Evolutionary conservation across 306 rosid species (phyloP).

Genomic region (Hippophae tibetana): DNA sequence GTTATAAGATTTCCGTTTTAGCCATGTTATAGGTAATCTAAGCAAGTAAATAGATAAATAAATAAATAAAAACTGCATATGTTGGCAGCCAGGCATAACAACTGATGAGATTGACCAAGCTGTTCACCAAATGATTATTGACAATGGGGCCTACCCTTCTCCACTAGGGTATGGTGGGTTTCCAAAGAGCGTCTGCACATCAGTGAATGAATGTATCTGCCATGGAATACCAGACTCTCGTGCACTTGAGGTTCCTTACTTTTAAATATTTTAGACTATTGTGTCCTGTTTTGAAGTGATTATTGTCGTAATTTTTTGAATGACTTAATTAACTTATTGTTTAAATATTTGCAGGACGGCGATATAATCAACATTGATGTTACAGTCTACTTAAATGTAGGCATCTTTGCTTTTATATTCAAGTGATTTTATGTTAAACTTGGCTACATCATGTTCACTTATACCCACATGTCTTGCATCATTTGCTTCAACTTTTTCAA

Average conservation of each 20-base stretch:
- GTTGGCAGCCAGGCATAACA: conserved; percentile 90
- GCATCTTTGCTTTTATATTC: conserved; percentile 14
- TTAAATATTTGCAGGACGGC: conserved; percentile 61
- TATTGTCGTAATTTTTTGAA: neutral
- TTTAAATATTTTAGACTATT: conserved; percentile 9
- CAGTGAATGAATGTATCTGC: conserved; percentile 93
- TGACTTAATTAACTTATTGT: conserved; percentile 5
- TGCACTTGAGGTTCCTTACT: conserved; percentile 55
- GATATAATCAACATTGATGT: conserved; percentile 89
- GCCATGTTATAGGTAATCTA: conserved; percentile 3
- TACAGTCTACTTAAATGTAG: conserved; percentile 85
- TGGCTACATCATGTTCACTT: no score
- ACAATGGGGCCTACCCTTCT: conserved; percentile 91
- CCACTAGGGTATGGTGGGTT: conserved; percentile 93
- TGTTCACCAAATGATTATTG: conserved; percentile 90
- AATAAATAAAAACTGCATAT: conserved; percentile 31
- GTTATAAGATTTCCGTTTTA: conserved; percentile 2
- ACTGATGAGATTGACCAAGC: conserved; percentile 91
- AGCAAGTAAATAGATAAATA: conserved; percentile 24
- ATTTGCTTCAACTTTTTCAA: no score
- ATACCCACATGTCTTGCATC: no score
- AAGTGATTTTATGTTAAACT: neutral
- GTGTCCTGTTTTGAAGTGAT: conserved; percentile 1
- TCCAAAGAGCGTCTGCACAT: conserved; percentile 97
- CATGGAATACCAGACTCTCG: conserved; percentile 95